Percentiles rank a stretch among this genome's conserved stretches.
These are phyloP conservation scores for Lentinula edodes DNA, from an alignment of 768 basidiomycete species.

Conservation along the genomic window DNA sequence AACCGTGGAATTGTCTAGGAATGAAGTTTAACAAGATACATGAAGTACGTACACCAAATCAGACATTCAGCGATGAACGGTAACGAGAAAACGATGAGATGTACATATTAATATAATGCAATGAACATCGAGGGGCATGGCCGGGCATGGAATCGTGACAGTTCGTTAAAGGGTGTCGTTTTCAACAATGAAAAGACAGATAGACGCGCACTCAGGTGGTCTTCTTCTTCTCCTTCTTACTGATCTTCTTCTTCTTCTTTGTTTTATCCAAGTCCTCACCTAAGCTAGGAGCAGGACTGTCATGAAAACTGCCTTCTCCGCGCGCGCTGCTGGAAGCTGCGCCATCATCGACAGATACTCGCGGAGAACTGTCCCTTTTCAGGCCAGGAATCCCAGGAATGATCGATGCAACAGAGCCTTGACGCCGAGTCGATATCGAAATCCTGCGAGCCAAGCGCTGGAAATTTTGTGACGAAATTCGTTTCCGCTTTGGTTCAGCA, in stretches of 20 bases:
- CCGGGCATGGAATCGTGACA: conserved; percentile 14
- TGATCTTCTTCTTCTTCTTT: conserved; percentile 61
- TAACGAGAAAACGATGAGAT: background rate
- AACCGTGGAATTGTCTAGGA: conserved; percentile 2
- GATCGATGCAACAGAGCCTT: conserved; percentile 46
- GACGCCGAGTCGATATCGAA: conserved; percentile 57
- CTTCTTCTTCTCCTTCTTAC: conserved; percentile 44
- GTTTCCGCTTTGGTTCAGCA: conserved; percentile 71
- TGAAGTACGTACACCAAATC: background rate
- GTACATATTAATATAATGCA: background rate
- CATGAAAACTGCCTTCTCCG: conserved; percentile 28
- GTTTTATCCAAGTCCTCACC: conserved; percentile 45
- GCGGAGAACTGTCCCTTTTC: conserved; percentile 40
- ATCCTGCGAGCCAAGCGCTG: conserved; percentile 73
- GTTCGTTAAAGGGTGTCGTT: conserved; percentile 20
- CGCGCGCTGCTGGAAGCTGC: conserved; percentile 33
- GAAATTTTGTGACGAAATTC: conserved; percentile 83
- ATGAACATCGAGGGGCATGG: background rate
- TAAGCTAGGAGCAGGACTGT: conserved; percentile 54
- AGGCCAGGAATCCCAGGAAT: conserved; percentile 47
- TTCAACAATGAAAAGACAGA: conserved; percentile 8
- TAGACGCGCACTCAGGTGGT: conserved; percentile 13
- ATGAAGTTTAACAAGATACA: background rate
- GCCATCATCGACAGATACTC: conserved; percentile 41
- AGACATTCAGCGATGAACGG: background rate